A percentile compares a stretch with the other conserved stretches of the same genome.
phyloP scores from a whole-genome alignment of 2,329 filamentous ascomycete species.

The Gremmenia infestans region DNA sequence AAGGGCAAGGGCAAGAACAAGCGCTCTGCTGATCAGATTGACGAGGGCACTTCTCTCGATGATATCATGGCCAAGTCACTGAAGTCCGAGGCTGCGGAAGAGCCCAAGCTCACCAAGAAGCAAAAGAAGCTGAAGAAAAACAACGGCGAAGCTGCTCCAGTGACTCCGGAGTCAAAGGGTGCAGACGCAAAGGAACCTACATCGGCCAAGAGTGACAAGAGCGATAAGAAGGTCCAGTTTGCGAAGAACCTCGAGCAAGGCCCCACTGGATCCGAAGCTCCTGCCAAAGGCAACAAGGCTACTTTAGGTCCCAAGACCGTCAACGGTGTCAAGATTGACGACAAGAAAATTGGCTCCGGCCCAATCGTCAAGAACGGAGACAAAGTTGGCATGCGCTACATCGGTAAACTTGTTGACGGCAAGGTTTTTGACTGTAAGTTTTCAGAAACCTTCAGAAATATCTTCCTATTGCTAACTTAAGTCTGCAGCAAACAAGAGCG shows the following conservation, averaged over 20 bases:
- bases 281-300: constrained; percentile 35
- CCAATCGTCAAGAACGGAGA: constrained; percentile 85
- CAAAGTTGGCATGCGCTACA: constrained; percentile 91
- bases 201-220: constrained; percentile 47
- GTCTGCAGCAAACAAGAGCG: constrained; percentile 87
- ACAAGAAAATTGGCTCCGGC: constrained; percentile 87
- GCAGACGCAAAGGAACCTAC: constrained; percentile 43
- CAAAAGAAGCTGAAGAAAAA: constrained; percentile 99
- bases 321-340: constrained; percentile 86
- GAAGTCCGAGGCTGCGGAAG: constrained; percentile 49
- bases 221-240: constrained; percentile 96
- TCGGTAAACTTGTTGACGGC: constrained; percentile 91
- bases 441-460: neutral
- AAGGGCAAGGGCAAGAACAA: constrained; percentile 91
- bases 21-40: constrained; percentile 71
- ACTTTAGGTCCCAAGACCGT: constrained; percentile 70
- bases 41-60: constrained; percentile 66
- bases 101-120: constrained; percentile 86
- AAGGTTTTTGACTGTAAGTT: constrained; percentile 89
- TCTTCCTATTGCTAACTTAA: constrained; percentile 22
- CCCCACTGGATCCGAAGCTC: constrained; percentile 62
- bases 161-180: constrained; percentile 52
- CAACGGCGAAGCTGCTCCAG: constrained; percentile 76
- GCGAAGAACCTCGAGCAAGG: constrained; percentile 98
- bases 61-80: constrained; percentile 76